Evolutionary conservation across 352 stramenopile genomes (phyloP), one percentile per base, ranked within the genome.

Genomic region (Saprolegnia diclina): DNA sequence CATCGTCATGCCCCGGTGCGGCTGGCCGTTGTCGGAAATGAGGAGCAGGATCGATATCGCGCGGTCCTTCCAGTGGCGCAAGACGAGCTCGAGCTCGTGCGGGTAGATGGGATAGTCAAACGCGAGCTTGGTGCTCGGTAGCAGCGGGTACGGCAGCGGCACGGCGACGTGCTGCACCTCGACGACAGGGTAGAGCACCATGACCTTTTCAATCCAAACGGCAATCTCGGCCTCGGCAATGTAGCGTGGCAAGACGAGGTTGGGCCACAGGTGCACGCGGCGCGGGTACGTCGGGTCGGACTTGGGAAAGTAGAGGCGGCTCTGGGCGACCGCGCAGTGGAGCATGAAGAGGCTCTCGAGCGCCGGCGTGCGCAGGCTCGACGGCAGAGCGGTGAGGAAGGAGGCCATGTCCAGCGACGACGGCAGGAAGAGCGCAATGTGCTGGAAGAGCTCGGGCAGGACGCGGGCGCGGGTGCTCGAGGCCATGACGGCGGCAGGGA

Each of bases 81-180:
- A 11, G 13, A 59, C n/a, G 1, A 59, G 35, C 35, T 59, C 52
- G 11, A 59, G 35, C 35, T 59, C 52, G 16, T 59, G 24, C 35
- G 52, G 52, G 52, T 59, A 59, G 19, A 59, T 59, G 4, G 52
- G 52, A 11, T 59, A 59, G 52, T 59, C 52, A 11, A 59, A 59
- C n/a, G 52, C 24, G 9, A 59, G 35, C n/a, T 59, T 59, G 11
- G 52, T 59, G 13, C 3, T 59, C 35, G 52, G 52, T 59, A 59
- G 52, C 13, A 59, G 35, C 19, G 52, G 52, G 19, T 59, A 59
- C 35, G 52, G 52, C 9, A 59, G 19, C 13, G 52, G 52, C 13
- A 59, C 52, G n/a, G 35, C 52, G 4, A 59, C 52, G 35, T 59
- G 52, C 24, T 59, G 52, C 35, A 59, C 52, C 35, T 59, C 52